Percentiles rank a stretch among this genome's conserved stretches.
Conservation (phyloP, 345 rosid species). For the Theobroma cacao region DNA sequence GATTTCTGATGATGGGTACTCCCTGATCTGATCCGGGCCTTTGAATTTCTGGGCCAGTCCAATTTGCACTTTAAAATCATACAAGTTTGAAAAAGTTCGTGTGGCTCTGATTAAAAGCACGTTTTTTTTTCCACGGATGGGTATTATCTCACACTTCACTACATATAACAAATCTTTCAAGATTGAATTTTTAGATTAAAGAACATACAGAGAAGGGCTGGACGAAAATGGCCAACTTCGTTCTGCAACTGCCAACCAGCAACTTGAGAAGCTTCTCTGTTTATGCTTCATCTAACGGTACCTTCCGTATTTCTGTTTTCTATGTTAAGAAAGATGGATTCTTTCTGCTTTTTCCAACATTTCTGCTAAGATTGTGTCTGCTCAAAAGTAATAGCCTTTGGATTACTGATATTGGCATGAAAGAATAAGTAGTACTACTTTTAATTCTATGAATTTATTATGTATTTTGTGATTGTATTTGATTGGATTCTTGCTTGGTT, state of each 20-base stretch:
- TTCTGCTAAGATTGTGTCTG: not conserved
- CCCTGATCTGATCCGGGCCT: not conserved
- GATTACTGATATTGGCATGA: not conserved
- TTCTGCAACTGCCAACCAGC: conserved; percentile 37
- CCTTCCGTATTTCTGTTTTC: not conserved
- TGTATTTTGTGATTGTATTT: not conserved
- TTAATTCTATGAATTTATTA: too few species aligned
- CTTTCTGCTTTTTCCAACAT: not conserved
- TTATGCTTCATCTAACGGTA: conserved; percentile 72
- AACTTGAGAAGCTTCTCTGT: conserved; percentile 51
- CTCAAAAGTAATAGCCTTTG: not conserved
- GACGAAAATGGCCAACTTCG: conserved; percentile 55
- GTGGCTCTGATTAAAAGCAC: conserved; percentile 8
- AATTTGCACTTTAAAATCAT: not conserved
- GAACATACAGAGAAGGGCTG: not conserved
- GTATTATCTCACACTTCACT: not conserved
- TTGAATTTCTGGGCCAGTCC: conserved; percentile 1
- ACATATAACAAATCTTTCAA: not conserved
- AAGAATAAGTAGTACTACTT: not conserved
- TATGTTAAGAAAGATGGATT: not conserved
- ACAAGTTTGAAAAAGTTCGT: not conserved
- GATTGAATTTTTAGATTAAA: not conserved
- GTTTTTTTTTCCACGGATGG: not conserved
- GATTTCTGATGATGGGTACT: not conserved
- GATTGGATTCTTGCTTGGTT: not conserved